Percentiles rank a stretch among this genome's conserved stretches.
These are phyloP conservation scores for Rauvolfia tetraphylla DNA, from an alignment of 257 asterid genomes.

Conservation along the genomic window DNA sequence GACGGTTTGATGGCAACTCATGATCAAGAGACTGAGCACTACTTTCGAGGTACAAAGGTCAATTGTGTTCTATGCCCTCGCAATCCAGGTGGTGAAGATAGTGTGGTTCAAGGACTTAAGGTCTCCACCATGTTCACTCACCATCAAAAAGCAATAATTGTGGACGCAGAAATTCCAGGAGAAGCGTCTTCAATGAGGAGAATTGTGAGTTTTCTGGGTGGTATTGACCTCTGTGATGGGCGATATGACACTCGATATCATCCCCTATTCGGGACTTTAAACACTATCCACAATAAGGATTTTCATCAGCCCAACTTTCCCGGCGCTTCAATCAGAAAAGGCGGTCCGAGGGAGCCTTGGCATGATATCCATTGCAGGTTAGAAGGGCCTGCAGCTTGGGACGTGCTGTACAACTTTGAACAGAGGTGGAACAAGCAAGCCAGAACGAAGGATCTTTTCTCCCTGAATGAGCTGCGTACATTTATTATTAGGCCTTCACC, in stretches of 20 bases:
- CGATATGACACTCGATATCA: conserved; percentile 66
- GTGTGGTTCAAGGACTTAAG: conserved; percentile 60
- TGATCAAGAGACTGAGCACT: conserved; percentile 66
- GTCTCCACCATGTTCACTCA: conserved; percentile 82
- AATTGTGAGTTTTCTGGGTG: conserved; percentile 74
- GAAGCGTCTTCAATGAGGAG: conserved; percentile 33
- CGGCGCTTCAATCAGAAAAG: conserved; percentile 61
- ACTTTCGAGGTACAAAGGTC: conserved; percentile 55
- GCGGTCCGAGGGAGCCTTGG: conserved; percentile 98
- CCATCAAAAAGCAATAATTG: conserved; percentile 75
- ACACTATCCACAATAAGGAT: conserved; percentile 54
- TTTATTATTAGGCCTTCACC: conserved; percentile 43
- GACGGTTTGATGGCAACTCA: conserved; percentile 89
- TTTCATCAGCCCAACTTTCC: conserved; percentile 89
- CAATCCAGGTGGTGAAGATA: conserved; percentile 50
- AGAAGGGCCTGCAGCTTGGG: conserved; percentile 95
- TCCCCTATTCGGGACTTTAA: conserved; percentile 58
- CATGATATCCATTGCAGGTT: conserved; percentile 80
- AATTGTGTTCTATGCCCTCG: conserved; percentile 75
- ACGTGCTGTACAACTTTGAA: conserved; percentile 80
- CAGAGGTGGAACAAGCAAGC: conserved; percentile 84
- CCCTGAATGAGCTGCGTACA: conserved; percentile 40
- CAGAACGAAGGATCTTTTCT: conserved; percentile 35
- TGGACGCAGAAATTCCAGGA: conserved; percentile 41
- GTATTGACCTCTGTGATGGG: conserved; percentile 92